Evolutionary conservation across 208 protist species (phyloP), one percentile per base, ranked within the genome.

Genomic region (Trypanosomatidae sp.): DNA sequence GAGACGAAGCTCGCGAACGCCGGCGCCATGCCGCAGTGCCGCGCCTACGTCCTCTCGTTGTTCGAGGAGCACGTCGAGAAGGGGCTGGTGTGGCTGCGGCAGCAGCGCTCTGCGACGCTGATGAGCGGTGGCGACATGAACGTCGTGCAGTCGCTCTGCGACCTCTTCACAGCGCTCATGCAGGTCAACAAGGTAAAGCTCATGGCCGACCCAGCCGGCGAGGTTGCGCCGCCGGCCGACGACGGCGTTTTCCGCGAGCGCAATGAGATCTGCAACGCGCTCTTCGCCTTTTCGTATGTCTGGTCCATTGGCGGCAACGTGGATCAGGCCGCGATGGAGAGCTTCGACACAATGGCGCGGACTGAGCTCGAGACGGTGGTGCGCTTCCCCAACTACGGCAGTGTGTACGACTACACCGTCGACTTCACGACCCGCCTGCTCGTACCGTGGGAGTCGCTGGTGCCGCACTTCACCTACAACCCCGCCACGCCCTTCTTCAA

Each of bases 231-330:
- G 44, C 53, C 66, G 1, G 50, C 73, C 44, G 90, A 95, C 64
- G 90, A 98, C 46, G 64, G 83, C 65, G 68, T 89, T 36, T 93
- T 93, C 62, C 85, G 86, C 58, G 85, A 95, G 75, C 88, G 94
- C 62, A 97, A 98, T 70, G 91, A 97, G 64, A 73, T 97, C 19
- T 94, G 96, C 73, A 84, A 96, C 59, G 75, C 92, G n/a, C 75
- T 98, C 74, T 99, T 99, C 71, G 80, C 93, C 55, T 99, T 99
- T 79, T 91, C 90, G 2, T 97, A 97, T 71, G 90, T 99, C 33
- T 99, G 99, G 99, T 94, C 96, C 17, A 73, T 99, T 55, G 99
- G 98, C 66, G 95, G 91, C 60, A 99, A 98, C 83, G 84, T 99
- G 10, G 88, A 95, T 62, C 87, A 91, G 62, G 66, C 69, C 3